Conservation (phyloP, 148 eudicot genomes). For the Beta vulgaris region DNA sequence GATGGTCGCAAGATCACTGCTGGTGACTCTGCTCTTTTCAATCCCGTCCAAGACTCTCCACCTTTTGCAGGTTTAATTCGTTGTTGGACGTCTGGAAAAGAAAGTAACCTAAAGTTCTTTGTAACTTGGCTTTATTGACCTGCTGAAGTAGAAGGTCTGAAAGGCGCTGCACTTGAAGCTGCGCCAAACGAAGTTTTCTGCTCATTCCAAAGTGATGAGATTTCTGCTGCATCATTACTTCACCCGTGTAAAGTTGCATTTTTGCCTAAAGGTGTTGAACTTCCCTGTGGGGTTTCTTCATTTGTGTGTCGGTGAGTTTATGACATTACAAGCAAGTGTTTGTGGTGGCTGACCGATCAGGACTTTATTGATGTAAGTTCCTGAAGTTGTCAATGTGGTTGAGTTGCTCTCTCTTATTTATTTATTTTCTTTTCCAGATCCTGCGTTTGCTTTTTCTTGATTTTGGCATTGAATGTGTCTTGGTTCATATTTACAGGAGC, state of each 20-base stretch:
- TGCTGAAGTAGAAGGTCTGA: constrained; percentile 60
- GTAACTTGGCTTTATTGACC: constrained; percentile 95
- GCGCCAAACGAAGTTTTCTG: constrained; percentile 85
- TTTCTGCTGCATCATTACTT: constrained; percentile 79
- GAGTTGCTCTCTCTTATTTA: no score
- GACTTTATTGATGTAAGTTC: constrained; percentile 69
- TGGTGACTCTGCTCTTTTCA: constrained; percentile 87
- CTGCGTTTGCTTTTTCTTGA: not conserved
- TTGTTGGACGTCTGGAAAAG: constrained; percentile 39
- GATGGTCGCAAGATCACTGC: constrained; percentile 67
- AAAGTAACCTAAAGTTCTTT: constrained; percentile 38
- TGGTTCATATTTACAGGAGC: constrained; percentile 49
- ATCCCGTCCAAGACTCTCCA: constrained; percentile 62
- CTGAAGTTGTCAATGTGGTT: not conserved
- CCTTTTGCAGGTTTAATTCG: constrained; percentile 72
- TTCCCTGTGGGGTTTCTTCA: constrained; percentile 71
- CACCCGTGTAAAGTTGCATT: constrained; percentile 95
- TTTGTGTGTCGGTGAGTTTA: constrained; percentile 83
- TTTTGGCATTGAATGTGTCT: no score
- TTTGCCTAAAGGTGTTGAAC: constrained; percentile 74
- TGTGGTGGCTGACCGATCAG: constrained; percentile 86
- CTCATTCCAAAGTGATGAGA: constrained; percentile 83
- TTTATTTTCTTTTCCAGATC: no score
- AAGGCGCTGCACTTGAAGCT: constrained; percentile 58
- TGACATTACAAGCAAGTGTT: constrained; percentile 64